Evolutionary conservation across 1,284 basidiomycete genomes (phyloP).

Genomic region (Stygiomarasmius scandens): DNA sequence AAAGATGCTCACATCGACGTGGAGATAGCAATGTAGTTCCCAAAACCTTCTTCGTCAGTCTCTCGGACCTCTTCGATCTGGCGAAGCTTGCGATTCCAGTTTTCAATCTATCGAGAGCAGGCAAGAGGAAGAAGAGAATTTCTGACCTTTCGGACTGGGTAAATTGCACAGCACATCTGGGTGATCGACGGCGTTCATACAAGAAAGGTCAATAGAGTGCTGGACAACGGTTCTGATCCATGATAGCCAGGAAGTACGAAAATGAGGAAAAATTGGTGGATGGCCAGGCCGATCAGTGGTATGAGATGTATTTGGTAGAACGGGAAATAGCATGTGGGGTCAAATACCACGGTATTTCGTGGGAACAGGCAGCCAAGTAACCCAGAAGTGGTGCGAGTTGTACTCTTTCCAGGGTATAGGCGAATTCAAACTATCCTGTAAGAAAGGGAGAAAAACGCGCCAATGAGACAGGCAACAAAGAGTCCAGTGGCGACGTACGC

Average conservation of each 20-base stretch:
- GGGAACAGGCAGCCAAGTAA: background rate
- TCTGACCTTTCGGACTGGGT: background rate
- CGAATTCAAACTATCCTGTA: background rate
- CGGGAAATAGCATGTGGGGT: slow-evolving; percentile 13
- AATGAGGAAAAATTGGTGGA: too few species aligned
- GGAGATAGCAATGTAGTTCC: too few species aligned
- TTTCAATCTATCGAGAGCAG: too few species aligned
- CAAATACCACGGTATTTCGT: background rate
- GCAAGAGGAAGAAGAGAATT: too few species aligned
- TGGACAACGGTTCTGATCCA: background rate
- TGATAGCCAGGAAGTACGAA: background rate
- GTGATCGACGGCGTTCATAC: background rate
- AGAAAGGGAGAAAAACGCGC: background rate
- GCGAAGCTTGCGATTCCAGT: too few species aligned
- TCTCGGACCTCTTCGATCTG: too few species aligned
- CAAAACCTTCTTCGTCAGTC: too few species aligned
- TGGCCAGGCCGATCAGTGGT: too few species aligned
- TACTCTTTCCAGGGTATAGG: background rate
- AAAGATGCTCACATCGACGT: too few species aligned
- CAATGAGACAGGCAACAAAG: background rate
- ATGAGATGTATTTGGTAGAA: slow-evolving; percentile 13
- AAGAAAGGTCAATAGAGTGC: slow-evolving; percentile 1
- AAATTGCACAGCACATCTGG: slow-evolving; percentile 4
- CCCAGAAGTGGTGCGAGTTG: slow-evolving; percentile 3
- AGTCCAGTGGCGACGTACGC: background rate